Percentiles rank a stretch among this genome's conserved stretches.
phyloP scores from a whole-genome alignment of 2,329 filamentous ascomycete genomes.

The Xylaria hypoxylon region DNA sequence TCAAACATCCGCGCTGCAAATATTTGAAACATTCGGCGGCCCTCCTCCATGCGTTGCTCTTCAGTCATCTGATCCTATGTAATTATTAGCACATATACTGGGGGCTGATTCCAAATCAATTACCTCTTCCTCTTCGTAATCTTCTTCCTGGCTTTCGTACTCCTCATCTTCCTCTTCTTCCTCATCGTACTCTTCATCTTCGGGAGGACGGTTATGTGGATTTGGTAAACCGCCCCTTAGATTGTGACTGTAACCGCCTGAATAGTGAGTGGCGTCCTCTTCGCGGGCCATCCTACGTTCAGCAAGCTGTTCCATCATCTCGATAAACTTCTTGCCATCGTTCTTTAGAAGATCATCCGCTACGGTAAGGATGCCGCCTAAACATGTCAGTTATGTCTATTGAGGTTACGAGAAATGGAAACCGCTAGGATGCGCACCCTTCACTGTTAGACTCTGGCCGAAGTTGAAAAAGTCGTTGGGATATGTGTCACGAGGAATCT shows the following conservation, averaged over 20 bases:
- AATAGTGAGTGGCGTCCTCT: conserved; percentile 81
- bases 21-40: conserved; percentile 98
- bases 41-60: conserved; percentile 99
- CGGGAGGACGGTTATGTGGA: conserved; percentile 78
- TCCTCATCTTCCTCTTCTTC: conserved; percentile 72
- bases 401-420: conserved; percentile 39
- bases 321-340: conserved; percentile 99
- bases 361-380: conserved; percentile 97
- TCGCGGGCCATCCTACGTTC: conserved; percentile 97
- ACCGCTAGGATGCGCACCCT: conserved; percentile 65
- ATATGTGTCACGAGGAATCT: conserved; percentile 70
- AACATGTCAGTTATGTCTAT: conserved; percentile 53
- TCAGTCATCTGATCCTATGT: conserved; percentile 95
- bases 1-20: conserved; percentile 99
- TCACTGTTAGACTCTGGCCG: conserved; percentile 95
- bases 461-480: conserved; percentile 95
- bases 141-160: conserved; percentile 71
- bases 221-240: conserved; percentile 70
- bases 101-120: conserved; percentile 30
- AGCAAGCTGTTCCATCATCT: conserved; percentile 99
- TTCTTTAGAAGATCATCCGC: conserved; percentile 98
- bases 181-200: conserved; percentile 80
- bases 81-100: conserved; percentile 41
- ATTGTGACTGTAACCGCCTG: conserved; percentile 67
- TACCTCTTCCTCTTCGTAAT: conserved; percentile 85